phyloP scores from a whole-genome alignment of 257 asterid genomes.

The Datura wrightii region DNA sequence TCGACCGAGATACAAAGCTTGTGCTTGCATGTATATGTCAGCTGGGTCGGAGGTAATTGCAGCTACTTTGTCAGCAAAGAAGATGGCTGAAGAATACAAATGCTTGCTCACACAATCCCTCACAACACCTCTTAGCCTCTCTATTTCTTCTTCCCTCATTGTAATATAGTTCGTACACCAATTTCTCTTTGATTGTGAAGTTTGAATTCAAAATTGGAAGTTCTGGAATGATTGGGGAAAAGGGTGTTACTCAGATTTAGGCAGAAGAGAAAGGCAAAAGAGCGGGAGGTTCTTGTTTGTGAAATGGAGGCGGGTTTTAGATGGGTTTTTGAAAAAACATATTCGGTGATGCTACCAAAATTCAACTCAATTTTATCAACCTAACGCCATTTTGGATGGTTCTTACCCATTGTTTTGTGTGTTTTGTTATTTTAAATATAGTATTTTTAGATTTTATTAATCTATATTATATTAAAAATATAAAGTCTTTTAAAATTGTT shows the following conservation, averaged over 20 bases:
- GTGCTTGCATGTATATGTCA: constrained; percentile 98
- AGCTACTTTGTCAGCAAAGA: constrained; percentile 98
- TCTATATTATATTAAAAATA: too few relatives aligned
- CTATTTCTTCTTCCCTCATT: constrained; percentile 92
- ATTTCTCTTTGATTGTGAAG: background rate
- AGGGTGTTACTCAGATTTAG: background rate
- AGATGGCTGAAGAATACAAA: constrained; percentile 92
- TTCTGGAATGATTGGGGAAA: background rate
- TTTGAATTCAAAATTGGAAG: background rate
- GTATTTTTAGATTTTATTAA: background rate
- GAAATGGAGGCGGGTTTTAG: background rate
- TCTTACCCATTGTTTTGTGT: too few relatives aligned
- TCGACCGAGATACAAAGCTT: constrained; percentile 92
- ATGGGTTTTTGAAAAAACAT: background rate
- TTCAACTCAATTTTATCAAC: background rate
- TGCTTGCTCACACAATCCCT: constrained; percentile 98
- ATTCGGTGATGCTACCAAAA: background rate
- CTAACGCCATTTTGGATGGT: background rate
- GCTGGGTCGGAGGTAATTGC: constrained; percentile 96
- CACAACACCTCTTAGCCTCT: constrained; percentile 87
- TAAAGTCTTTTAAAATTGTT: too few relatives aligned
- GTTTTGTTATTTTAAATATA: too few relatives aligned
- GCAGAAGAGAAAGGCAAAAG: constrained; percentile 11
- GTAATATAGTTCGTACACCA: background rate
- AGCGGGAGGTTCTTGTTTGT: constrained; percentile 5